These are phyloP conservation scores for Volutella citrinella DNA, from an alignment of 2,329 filamentous ascomycete species.

Conservation along the genomic window DNA sequence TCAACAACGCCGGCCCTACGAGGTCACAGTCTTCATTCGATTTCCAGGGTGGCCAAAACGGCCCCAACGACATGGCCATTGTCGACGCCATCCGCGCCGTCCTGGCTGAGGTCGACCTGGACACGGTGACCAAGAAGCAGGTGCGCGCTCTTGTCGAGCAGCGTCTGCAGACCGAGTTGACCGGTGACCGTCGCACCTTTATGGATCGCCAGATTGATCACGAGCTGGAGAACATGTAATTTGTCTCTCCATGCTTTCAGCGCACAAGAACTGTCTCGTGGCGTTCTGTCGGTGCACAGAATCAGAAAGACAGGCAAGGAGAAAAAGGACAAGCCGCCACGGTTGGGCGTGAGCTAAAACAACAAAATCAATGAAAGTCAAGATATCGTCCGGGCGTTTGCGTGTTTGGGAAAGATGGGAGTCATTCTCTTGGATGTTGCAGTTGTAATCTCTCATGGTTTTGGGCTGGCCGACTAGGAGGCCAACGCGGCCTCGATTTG, in stretches of 20 bases:
- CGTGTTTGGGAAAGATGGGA: no score
- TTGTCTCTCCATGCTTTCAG: slow-evolving; percentile 1
- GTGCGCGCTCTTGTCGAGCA: slow-evolving; percentile 89
- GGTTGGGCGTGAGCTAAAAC: no score
- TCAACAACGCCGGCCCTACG: slow-evolving; percentile 43
- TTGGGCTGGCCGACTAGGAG: no score
- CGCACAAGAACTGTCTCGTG: no score
- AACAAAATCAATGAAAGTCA: no score
- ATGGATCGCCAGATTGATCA: slow-evolving; percentile 91
- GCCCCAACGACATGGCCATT: slow-evolving; percentile 77
- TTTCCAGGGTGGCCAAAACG: slow-evolving; percentile 57
- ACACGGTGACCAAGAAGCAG: slow-evolving; percentile 99
- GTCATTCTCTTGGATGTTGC: no score
- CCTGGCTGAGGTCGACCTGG: slow-evolving; percentile 83
- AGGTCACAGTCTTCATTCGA: slow-evolving; percentile 55
- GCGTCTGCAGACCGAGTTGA: slow-evolving; percentile 83
- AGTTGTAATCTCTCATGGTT: no score
- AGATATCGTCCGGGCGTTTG: no score
- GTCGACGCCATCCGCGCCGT: slow-evolving; percentile 81
- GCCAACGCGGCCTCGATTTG: no score
- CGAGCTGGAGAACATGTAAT: slow-evolving; percentile 89
- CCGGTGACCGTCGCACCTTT: slow-evolving; percentile 82
- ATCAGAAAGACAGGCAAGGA: no score
- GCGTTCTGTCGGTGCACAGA: no score
- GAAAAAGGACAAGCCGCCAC: no score